Conservation (phyloP, 495 filamentous ascomycete species). For the Usnea hakonensis region DNA sequence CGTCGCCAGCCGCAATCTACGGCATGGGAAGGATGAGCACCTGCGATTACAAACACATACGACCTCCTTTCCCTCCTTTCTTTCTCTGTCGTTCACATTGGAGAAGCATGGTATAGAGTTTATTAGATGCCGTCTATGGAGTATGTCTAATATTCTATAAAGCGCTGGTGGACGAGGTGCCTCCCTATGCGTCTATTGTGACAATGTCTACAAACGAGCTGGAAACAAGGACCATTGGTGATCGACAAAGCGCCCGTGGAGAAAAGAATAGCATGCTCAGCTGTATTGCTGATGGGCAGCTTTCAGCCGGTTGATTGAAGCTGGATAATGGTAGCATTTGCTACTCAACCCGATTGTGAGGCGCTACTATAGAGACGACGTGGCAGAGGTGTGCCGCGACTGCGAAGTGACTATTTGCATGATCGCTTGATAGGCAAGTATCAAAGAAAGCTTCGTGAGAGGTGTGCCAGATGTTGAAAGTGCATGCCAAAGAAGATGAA, state of each 20-base stretch:
- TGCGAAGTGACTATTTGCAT: neutral
- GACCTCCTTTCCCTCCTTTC: neutral
- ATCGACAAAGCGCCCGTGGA: neutral
- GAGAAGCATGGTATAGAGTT: neutral
- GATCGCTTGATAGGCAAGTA: neutral
- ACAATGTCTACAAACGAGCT: neutral
- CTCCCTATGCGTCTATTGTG: neutral
- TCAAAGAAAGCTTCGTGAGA: neutral
- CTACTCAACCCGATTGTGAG: neutral
- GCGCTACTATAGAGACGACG: neutral
- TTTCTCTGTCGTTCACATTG: neutral
- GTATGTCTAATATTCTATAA: neutral
- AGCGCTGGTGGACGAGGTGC: neutral
- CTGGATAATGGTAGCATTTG: neutral
- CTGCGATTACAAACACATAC: neutral
- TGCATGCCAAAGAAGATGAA: neutral
- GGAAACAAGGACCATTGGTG: neutral
- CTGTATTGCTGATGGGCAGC: neutral
- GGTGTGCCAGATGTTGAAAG: neutral
- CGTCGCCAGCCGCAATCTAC: conserved; percentile 6
- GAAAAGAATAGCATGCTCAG: neutral
- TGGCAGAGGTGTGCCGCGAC: neutral
- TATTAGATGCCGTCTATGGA: neutral
- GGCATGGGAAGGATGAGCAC: neutral
- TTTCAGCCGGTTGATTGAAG: neutral